phyloP scores from a whole-genome alignment of 306 rosid species.

The Inga leiocalycina region DNA sequence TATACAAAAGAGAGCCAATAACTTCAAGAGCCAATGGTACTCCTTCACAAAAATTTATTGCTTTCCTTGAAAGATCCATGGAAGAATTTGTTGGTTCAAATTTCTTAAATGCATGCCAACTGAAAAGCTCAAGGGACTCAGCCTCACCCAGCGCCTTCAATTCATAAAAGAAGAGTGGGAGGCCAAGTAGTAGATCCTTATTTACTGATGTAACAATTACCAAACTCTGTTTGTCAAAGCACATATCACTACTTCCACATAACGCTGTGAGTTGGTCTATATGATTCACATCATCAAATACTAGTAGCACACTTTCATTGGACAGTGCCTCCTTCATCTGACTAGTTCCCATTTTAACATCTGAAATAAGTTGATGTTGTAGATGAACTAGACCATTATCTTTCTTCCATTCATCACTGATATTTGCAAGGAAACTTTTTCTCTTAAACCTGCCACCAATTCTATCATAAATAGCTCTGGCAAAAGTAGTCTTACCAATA shows the following conservation, averaged over 20 bases:
- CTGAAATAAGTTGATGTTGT: neutral
- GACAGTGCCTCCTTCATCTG: neutral
- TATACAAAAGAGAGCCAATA: neutral
- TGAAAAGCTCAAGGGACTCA: neutral
- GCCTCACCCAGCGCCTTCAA: neutral
- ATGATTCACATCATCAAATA: neutral
- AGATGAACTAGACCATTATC: neutral
- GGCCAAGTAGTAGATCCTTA: neutral
- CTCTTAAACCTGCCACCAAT: neutral
- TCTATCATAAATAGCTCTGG: neutral
- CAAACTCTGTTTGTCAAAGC: neutral
- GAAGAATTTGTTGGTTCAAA: neutral
- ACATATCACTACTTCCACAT: neutral
- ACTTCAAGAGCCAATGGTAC: constrained; percentile 5
- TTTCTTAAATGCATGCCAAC: neutral
- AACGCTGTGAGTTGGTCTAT: neutral
- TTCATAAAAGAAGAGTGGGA: neutral
- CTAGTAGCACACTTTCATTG: neutral
- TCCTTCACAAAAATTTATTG: neutral
- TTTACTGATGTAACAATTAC: neutral
- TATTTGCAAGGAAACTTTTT: neutral
- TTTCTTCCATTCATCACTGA: neutral
- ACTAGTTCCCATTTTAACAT: neutral
- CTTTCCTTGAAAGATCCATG: neutral
- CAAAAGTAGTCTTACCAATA: neutral